Conservation (phyloP, 805 yeast species). For the Lipomyces sp. region DNA sequence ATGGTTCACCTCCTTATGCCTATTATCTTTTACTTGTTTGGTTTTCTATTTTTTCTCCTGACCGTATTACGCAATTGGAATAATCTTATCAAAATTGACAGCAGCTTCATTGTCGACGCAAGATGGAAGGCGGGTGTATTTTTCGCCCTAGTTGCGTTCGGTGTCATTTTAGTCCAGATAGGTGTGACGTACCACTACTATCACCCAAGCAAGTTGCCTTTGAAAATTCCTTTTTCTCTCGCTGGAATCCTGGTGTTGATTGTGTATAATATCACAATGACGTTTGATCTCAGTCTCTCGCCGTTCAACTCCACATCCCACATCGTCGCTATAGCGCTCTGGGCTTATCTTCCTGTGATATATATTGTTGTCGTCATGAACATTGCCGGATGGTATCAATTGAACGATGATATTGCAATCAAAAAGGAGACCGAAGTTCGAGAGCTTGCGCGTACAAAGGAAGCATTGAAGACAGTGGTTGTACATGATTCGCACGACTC, state of each 20-base stretch:
- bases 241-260: constrained; percentile 20
- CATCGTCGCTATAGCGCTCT: constrained; percentile 27
- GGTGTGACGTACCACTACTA: constrained; percentile 28
- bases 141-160: constrained; percentile 30
- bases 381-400: constrained; percentile 27
- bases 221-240: constrained; percentile 22
- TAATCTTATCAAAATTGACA: constrained; percentile 7
- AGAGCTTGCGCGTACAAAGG: constrained; percentile 12
- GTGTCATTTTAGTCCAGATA: constrained; percentile 26
- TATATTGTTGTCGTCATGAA: constrained; percentile 30
- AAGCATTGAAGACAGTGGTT: constrained; percentile 15
- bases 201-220: constrained; percentile 27
- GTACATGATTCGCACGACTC: constrained; percentile 5
- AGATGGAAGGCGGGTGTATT: constrained; percentile 35
- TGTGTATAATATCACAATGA: constrained; percentile 24
- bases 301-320: constrained; percentile 32
- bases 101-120: constrained; percentile 21
- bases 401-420: constrained; percentile 33
- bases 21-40: constrained; percentile 31
- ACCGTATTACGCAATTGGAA: constrained; percentile 35
- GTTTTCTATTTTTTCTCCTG: constrained; percentile 30
- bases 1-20: constrained; percentile 31
- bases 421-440: constrained; percentile 22
- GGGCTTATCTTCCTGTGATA: constrained; percentile 33
- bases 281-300: constrained; percentile 22